Evolutionary conservation across 2,329 filamentous ascomycete genomes (phyloP).

Genomic region (Dothistroma pini): DNA sequence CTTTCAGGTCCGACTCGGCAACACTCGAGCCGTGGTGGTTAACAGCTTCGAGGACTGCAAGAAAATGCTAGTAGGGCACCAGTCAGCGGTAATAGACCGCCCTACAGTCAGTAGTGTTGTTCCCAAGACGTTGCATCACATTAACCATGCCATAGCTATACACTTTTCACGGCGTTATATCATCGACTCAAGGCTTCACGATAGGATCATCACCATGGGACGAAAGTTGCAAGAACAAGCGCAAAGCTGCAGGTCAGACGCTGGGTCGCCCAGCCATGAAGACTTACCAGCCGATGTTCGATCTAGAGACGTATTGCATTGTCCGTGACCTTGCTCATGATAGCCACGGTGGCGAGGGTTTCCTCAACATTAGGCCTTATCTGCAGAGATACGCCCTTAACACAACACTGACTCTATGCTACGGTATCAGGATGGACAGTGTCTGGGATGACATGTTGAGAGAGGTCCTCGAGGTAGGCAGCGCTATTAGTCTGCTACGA

Average conservation of each 20-base stretch:
- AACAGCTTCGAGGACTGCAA: constrained; percentile 53
- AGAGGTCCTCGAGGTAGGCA: constrained; percentile 53
- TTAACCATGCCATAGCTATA: constrained; percentile 48
- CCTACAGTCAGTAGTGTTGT: not conserved
- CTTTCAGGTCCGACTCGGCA: constrained; percentile 53
- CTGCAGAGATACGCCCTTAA: constrained; percentile 54
- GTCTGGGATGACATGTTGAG: constrained; percentile 51
- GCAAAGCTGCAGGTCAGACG: constrained; percentile 50
- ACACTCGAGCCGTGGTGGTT: constrained; percentile 51
- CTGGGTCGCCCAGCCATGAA: constrained; percentile 46
- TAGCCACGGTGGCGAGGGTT: constrained; percentile 37
- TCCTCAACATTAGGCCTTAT: constrained; percentile 48
- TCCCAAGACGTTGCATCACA: not conserved
- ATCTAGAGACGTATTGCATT: constrained; percentile 52
- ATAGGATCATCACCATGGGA: constrained; percentile 55
- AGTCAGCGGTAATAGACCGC: constrained; percentile 46
- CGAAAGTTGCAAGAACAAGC: constrained; percentile 51
- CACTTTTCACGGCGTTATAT: constrained; percentile 54
- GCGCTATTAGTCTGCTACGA: constrained; percentile 49
- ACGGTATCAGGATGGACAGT: constrained; percentile 54
- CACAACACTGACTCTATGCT: constrained; percentile 53
- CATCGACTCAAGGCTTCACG: constrained; percentile 52
- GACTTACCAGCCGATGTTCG: constrained; percentile 52
- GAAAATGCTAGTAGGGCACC: constrained; percentile 49
- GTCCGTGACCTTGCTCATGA: constrained; percentile 47